These are phyloP conservation scores for Zea luxurians DNA, from an alignment of 176 grass and related monocot species.

Conservation along the genomic window DNA sequence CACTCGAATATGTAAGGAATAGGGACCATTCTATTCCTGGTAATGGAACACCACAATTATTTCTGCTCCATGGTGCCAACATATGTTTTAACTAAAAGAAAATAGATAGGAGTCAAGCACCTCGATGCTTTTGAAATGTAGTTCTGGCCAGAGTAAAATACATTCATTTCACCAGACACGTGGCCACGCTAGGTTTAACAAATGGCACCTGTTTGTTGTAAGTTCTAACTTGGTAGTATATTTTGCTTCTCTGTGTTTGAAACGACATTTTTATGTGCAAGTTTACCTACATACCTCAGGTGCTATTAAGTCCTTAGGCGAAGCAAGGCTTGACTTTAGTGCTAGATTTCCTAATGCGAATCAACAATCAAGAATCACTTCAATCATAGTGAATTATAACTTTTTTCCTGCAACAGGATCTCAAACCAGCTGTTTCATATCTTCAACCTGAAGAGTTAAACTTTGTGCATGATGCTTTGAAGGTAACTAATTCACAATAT, in stretches of 20 bases:
- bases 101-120: background rate
- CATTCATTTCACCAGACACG: background rate
- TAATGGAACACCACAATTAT: background rate
- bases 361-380: slow-evolving; percentile 10
- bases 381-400: slow-evolving; percentile 18
- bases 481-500: slow-evolving; percentile 56
- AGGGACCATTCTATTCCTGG: slow-evolving; percentile 4
- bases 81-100: background rate
- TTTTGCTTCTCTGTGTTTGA: background rate
- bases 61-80: slow-evolving; percentile 4
- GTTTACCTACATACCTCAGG: background rate
- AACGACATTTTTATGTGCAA: slow-evolving; percentile 6
- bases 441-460: slow-evolving; percentile 81
- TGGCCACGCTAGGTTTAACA: background rate
- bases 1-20: slow-evolving; percentile 6
- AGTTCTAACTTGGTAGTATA: background rate
- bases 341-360: slow-evolving; percentile 10
- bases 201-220: background rate
- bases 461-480: slow-evolving; percentile 80
- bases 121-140: background rate
- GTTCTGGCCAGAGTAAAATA: background rate
- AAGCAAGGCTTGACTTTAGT: slow-evolving; percentile 31
- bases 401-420: slow-evolving; percentile 56
- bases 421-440: slow-evolving; percentile 79
- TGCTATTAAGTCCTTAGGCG: background rate